phyloP scores from a whole-genome alignment of 164 flowering plant genomes.

The Magnolia sinica region DNA sequence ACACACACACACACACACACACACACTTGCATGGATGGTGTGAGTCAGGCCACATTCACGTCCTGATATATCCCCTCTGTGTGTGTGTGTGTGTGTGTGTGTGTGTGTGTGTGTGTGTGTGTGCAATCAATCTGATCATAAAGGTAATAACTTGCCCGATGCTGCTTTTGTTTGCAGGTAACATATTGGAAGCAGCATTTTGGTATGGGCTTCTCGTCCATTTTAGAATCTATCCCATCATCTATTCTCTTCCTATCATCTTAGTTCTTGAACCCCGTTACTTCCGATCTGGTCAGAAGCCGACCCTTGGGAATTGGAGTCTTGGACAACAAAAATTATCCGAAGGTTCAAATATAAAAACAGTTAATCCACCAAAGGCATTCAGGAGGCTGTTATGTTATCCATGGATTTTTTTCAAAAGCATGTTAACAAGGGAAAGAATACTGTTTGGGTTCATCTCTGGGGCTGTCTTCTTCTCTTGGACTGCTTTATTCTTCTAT shows the following conservation, averaged over 20 bases:
- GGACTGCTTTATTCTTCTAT: conserved; percentile 62
- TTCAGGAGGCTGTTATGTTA: conserved; percentile 8
- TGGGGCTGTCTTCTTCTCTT: conserved; percentile 57
- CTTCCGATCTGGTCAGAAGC: conserved; percentile 45
- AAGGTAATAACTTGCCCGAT: neutral
- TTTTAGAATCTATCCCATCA: conserved; percentile 88
- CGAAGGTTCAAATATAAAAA: conserved; percentile 6
- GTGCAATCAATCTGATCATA: no score
- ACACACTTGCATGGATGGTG: no score
- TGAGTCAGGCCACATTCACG: no score
- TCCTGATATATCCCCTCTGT: no score
- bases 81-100: no score
- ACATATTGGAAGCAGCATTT: conserved; percentile 66
- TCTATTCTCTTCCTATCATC: conserved; percentile 80
- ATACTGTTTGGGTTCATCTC: conserved; percentile 65
- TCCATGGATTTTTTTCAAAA: conserved; percentile 28
- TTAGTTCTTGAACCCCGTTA: conserved; percentile 55
- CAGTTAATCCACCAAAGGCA: neutral
- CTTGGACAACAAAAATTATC: conserved; percentile 18
- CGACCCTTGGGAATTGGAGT: conserved; percentile 44
- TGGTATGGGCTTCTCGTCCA: conserved; percentile 97
- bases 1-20: no score
- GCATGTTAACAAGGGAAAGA: conserved; percentile 48
- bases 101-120: no score
- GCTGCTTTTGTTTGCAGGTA: conserved; percentile 41